Evolutionary conservation across 352 stramenopile genomes (phyloP).

Genomic region (Phytopythium mirpurense): DNA sequence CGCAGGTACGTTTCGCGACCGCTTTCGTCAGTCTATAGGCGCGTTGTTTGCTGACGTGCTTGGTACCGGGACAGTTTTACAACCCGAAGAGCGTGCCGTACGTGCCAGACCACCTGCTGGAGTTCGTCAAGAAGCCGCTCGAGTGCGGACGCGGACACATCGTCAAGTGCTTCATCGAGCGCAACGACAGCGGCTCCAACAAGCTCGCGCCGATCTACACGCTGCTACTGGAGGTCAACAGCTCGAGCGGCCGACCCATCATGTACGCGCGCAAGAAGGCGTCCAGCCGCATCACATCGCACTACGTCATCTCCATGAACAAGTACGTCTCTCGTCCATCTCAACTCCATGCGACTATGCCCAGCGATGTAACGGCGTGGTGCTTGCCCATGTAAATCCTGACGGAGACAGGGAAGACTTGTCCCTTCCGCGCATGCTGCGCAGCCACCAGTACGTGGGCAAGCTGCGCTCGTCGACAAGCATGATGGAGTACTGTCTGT

Average conservation of each 20-base stretch:
- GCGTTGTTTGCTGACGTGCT: not conserved
- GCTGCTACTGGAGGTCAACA: conserved; percentile 79
- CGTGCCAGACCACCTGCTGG: conserved; percentile 72
- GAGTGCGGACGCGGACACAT: conserved; percentile 74
- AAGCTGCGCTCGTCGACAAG: conserved; percentile 78
- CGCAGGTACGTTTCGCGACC: conserved; percentile 22
- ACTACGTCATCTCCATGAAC: conserved; percentile 87
- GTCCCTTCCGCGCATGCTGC: conserved; percentile 68
- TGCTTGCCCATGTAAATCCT: not conserved
- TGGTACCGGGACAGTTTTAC: conserved; percentile 42
- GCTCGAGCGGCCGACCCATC: conserved; percentile 75
- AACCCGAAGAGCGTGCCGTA: conserved; percentile 81
- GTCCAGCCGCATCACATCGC: conserved; percentile 67
- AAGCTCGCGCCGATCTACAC: conserved; percentile 83
- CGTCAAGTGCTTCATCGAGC: conserved; percentile 88
- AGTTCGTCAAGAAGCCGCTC: conserved; percentile 76
- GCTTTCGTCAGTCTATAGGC: not conserved
- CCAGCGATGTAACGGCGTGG: not conserved
- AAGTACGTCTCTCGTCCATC: conserved; percentile 20
- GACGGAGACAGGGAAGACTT: conserved; percentile 56
- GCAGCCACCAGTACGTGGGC: conserved; percentile 83
- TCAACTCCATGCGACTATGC: not conserved
- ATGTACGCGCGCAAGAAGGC: conserved; percentile 82
- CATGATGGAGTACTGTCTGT: conserved; percentile 84
- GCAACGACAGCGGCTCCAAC: conserved; percentile 72